Conservation (phyloP, 2,329 filamentous ascomycete genomes). For the Trichoderma citrinoviride region DNA sequence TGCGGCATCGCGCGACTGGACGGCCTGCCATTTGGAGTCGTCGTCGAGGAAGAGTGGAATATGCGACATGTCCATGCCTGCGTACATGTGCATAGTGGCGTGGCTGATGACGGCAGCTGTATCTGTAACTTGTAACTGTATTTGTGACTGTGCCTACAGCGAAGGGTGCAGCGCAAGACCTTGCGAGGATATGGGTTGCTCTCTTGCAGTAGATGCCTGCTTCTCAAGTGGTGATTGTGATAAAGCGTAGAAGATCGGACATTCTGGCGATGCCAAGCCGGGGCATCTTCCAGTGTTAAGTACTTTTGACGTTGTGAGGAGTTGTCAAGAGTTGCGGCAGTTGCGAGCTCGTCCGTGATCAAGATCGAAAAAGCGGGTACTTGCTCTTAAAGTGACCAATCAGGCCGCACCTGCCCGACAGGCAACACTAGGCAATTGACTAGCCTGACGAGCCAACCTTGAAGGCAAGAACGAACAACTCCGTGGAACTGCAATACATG, state of each 20-base stretch:
- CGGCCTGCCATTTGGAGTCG: conserved; percentile 37
- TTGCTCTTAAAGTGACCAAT: conserved; percentile 37
- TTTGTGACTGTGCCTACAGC: not conserved
- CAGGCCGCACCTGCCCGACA: not conserved
- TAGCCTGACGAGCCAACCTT: not conserved
- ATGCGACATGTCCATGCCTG: not conserved
- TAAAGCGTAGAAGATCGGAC: not conserved
- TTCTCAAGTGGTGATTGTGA: not conserved
- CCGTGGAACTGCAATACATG: no score
- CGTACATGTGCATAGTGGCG: not conserved
- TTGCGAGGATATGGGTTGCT: not conserved
- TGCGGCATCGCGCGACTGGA: conserved; percentile 35
- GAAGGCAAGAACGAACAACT: no score
- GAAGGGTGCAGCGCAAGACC: not conserved
- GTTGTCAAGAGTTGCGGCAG: not conserved
- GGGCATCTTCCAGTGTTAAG: not conserved
- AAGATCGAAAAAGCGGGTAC: conserved; percentile 23
- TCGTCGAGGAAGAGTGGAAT: conserved; percentile 32
- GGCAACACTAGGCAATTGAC: no score
- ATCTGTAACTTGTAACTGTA: no score
- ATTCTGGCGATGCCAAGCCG: not conserved
- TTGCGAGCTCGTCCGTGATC: conserved; percentile 1
- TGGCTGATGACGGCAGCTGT: not conserved
- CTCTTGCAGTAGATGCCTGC: not conserved
- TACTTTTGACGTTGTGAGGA: not conserved